A percentile compares a stretch with the other conserved stretches of the same genome.
Conservation (phyloP, 2,329 filamentous ascomycete genomes). For the Fragosphaeria purpurea region DNA sequence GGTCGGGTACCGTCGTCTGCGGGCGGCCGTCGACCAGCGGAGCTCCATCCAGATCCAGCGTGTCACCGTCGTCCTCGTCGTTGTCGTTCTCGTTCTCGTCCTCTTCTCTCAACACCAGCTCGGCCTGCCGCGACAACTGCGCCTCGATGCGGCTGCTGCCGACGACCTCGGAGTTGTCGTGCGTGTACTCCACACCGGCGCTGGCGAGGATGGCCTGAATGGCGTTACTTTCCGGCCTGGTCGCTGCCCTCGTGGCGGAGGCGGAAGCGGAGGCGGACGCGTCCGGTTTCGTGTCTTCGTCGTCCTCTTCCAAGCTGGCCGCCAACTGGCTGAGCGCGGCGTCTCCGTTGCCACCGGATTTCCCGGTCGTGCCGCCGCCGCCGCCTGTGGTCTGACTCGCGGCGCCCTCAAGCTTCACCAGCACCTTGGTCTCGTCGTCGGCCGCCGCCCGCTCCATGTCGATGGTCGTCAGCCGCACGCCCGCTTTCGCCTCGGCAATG, state of each 20-base stretch:
- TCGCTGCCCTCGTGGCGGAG: not conserved
- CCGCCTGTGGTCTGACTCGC: conserved; percentile 13
- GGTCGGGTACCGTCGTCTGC: conserved; percentile 34
- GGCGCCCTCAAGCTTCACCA: conserved; percentile 34
- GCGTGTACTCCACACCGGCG: conserved; percentile 88
- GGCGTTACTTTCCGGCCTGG: conserved; percentile 50
- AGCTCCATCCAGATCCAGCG: not conserved
- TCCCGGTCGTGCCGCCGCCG: too few species aligned
- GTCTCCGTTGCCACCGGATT: too few species aligned
- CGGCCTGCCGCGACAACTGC: conserved; percentile 66
- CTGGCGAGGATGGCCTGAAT: conserved; percentile 81
- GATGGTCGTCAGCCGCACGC: conserved; percentile 69
- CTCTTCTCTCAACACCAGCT: conserved; percentile 40
- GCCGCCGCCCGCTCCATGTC: conserved; percentile 54
- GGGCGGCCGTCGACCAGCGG: not conserved
- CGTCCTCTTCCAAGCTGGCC: conserved; percentile 33
- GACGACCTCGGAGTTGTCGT: conserved; percentile 92
- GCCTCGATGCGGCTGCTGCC: conserved; percentile 89
- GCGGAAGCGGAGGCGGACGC: not conserved
- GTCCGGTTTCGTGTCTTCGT: conserved; percentile 11
- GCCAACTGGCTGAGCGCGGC: conserved; percentile 62
- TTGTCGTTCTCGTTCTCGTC: conserved; percentile 21
- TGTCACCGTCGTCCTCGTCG: conserved; percentile 13
- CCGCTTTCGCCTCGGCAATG: conserved; percentile 82
- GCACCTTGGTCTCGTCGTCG: conserved; percentile 35